phyloP scores from a whole-genome alignment of 2,329 filamentous ascomycete genomes.

The Diaporthe amygdali region DNA sequence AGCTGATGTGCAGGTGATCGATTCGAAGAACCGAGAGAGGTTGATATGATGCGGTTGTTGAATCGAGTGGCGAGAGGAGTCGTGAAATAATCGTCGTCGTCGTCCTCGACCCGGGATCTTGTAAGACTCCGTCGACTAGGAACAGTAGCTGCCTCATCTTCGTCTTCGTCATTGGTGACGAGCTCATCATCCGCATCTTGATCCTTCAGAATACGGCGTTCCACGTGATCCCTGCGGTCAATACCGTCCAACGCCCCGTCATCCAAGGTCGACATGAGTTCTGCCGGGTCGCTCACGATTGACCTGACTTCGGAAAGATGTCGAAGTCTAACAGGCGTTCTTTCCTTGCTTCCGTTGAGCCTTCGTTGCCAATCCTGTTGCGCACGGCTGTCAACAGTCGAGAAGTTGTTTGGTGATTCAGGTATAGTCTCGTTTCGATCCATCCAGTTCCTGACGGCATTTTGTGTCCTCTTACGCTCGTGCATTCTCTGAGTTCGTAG shows the following conservation, averaged over 20 bases:
- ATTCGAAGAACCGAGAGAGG: slow-evolving; percentile 35
- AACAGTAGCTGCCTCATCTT: slow-evolving; percentile 48
- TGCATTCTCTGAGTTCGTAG: slow-evolving; percentile 64
- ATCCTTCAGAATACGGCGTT: slow-evolving; percentile 60
- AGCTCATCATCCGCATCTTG: slow-evolving; percentile 90
- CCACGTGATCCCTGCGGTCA: slow-evolving; percentile 22
- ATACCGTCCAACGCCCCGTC: slow-evolving; percentile 25
- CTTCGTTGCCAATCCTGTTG: slow-evolving; percentile 55
- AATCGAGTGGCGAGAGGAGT: slow-evolving; percentile 53
- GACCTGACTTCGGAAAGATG: slow-evolving; percentile 63
- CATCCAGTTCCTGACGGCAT: slow-evolving; percentile 91
- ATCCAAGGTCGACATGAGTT: slow-evolving; percentile 58
- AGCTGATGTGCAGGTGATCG: slow-evolving; percentile 28
- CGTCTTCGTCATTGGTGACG: slow-evolving; percentile 79
- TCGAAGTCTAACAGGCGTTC: slow-evolving; percentile 48
- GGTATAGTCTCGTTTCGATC: slow-evolving; percentile 66
- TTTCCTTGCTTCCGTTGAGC: slow-evolving; percentile 57
- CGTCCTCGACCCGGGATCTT: slow-evolving; percentile 33
- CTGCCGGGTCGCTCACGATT: slow-evolving; percentile 67
- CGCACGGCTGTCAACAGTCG: slow-evolving; percentile 50
- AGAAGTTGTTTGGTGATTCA: slow-evolving; percentile 53
- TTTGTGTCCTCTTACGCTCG: slow-evolving; percentile 76
- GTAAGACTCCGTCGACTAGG: slow-evolving; percentile 28
- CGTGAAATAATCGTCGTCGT: slow-evolving; percentile 60
- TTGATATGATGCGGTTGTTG: slow-evolving; percentile 34